Evolutionary conservation across 306 rosid species (phyloP), one percentile per base, ranked within the genome.

Genomic region (Cucurbita ficifolia): DNA sequence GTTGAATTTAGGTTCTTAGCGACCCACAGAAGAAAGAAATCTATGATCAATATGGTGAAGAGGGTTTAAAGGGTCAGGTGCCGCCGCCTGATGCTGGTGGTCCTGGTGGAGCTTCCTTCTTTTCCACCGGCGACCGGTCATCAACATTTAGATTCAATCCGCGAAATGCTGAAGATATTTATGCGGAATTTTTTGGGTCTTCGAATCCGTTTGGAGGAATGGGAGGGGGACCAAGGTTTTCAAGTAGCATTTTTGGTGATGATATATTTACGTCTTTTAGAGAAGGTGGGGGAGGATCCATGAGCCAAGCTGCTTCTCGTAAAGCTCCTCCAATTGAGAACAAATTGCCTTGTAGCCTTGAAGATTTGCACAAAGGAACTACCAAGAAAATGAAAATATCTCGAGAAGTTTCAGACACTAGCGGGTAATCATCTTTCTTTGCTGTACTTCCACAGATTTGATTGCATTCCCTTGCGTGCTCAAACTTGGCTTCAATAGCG

Each of bases 11-110:
- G 96, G 96, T 89, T 18, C 88, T 89, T 16, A 87, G 91, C 77
- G 96, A 89, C 84, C 83, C 96, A 46, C 84, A 87, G 56, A 89
- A 89, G 82, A 83, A 79, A 76, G 86, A 85, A 3, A 59, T 89
- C 18, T 87, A 89, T 79, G 96, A 87, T 76, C 96, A 89, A 65
- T 87, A 85, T 71, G 96, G 96, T 16, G 96, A 89, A 65, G 91
- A 87, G 72, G 95, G 91, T 49, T 38, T 88, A 8, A 86, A 86
- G 77, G 95, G 95, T 70, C 89, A 83, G 71, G 85, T 82, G 61
- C 95, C 95, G 16, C 89, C 89, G 38, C 88, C 95, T n/a, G 83
- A 81, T 56, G 82, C 95, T 7, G 87, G 82, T 33, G 85, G 80
- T 49, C 71, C 75, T 5, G 84, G 86, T 13, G 83, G 89, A 75